phyloP scores from a whole-genome alignment of 495 filamentous ascomycete species.

The Aspergillus bertholletiae region DNA sequence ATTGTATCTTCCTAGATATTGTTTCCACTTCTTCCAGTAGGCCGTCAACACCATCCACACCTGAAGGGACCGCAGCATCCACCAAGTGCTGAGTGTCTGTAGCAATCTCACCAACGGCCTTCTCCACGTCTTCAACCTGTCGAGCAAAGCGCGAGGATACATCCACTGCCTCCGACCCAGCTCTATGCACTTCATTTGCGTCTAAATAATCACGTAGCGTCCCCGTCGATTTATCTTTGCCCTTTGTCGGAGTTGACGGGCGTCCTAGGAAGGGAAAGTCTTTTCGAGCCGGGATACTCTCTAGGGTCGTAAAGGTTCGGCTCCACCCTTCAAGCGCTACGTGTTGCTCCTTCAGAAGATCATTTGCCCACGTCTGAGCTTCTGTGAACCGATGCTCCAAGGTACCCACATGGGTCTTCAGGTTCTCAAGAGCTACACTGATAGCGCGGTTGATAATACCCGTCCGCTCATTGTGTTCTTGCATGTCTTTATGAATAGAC shows the following conservation, averaged over 20 bases:
- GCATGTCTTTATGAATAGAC: conserved; percentile 51
- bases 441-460: conserved; percentile 68
- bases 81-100: conserved; percentile 53
- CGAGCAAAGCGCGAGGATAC: conserved; percentile 51
- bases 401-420: conserved; percentile 70
- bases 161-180: conserved; percentile 47
- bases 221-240: conserved; percentile 29
- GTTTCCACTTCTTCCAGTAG: conserved; percentile 83
- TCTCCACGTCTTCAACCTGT: conserved; percentile 49
- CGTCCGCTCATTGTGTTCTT: conserved; percentile 58
- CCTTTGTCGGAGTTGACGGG: conserved; percentile 40
- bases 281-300: conserved; percentile 56
- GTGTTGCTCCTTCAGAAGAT: conserved; percentile 67
- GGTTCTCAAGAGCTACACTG: conserved; percentile 75
- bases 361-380: conserved; percentile 67
- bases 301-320: conserved; percentile 57
- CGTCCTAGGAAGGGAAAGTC: conserved; percentile 53
- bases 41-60: conserved; percentile 44
- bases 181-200: conserved; percentile 58
- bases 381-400: conserved; percentile 72
- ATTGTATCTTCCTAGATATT: conserved; percentile 77
- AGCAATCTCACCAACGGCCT: conserved; percentile 48
- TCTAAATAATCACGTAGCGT: conserved; percentile 75
- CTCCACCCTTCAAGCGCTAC: conserved; percentile 65
- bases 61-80: conserved; percentile 26